Conservation (phyloP, 108 stramenopile species). For the Skeletonema marinoi region DNA sequence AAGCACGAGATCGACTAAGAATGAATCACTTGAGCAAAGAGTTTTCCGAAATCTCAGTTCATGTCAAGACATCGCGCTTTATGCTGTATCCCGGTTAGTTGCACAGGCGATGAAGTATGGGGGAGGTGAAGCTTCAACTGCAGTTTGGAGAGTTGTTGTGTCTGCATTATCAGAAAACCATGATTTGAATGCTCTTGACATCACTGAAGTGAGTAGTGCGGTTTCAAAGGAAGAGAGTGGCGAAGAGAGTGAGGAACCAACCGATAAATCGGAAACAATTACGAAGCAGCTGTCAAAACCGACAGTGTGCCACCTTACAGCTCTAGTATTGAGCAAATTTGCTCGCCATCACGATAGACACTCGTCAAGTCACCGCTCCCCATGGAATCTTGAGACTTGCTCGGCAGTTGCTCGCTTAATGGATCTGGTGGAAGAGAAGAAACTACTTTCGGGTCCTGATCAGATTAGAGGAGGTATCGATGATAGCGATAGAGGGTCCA, state of each 20-base stretch:
- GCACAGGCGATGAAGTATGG: conserved; percentile 77
- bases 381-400: conserved; percentile 70
- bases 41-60: conserved; percentile 40
- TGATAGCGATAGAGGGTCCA: background rate
- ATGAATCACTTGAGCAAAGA: conserved; percentile 13
- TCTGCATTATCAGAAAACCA: conserved; percentile 28
- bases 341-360: conserved; percentile 62
- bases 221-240: background rate
- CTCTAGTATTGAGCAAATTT: conserved; percentile 68
- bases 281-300: conserved; percentile 23
- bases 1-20: background rate
- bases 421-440: conserved; percentile 81
- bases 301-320: conserved; percentile 70
- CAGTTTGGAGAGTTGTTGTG: conserved; percentile 68
- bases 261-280: background rate
- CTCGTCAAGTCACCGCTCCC: conserved; percentile 45
- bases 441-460: conserved; percentile 49
- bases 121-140: conserved; percentile 80
- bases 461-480: conserved; percentile 3
- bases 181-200: background rate
- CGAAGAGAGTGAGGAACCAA: background rate
- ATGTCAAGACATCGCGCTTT: conserved; percentile 68
- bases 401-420: conserved; percentile 72
- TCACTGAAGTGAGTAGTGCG: background rate
- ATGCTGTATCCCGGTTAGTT: conserved; percentile 65